Base-by-base conservation (phyloP, 192 early-diverging fungal species). In the Umbelopsis ramanniana region DNA sequence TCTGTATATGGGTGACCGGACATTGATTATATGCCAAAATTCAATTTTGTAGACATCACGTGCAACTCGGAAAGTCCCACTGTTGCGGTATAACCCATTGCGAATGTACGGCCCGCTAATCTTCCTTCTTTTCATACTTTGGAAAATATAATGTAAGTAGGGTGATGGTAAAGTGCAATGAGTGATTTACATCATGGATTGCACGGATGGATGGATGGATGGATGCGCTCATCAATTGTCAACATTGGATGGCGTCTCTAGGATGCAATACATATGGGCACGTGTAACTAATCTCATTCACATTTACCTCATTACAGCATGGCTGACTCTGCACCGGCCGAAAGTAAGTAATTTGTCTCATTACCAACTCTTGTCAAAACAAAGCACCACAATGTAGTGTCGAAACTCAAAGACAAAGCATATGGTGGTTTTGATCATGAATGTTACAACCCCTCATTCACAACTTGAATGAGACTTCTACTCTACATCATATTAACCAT, bases 301-400 rank as follows among this genome's bases (percentile, higher is more conserved):
- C 46, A n/a, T 68, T 29, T 33, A 38, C 15, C 52, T 54, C 26
- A 52, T 55, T 82, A 88, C 81, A 90, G 86, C 70, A 92, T 92
- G 89, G 89, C 90, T 89, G 89, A 92, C 86, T 83, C 89, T 87
- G 85, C 85, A 81, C 79, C 87, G 84, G 89, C 90, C 90, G 89
- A 88, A 88, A 88, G 83, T 89, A 85, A 85, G 88, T 83, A 85
- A 77, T 69, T 22, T 45, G 9, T 24, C 29, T 52, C 14, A 21
- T 10, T 15, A 8, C 12, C 29, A 52, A 46, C 26, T 23, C 17
- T n/a, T 22, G 47, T 29, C 29, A 29, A 3, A 29, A 1, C 29
- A 29, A 29, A 29, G 3, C 29, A 1, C 3, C 29, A 3, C 29
- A 29, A 29, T 29, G 29, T 29, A 29, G 1, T 29, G 29, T 23